Evolutionary conservation across 805 yeast species (phyloP).

Genomic region (Kodamaea sagamina): DNA sequence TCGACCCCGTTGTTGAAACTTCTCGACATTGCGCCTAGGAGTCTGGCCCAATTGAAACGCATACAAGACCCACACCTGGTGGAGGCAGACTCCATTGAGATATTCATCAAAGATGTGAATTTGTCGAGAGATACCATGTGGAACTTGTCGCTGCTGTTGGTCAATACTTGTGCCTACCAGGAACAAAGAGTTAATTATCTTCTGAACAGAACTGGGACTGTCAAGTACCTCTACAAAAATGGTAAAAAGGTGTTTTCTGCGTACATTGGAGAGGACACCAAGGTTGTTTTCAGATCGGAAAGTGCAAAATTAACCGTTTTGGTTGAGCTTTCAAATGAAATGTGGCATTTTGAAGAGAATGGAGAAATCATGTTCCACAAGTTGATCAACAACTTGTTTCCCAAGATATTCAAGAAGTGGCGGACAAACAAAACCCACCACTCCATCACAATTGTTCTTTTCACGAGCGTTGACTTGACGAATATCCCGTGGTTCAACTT

Average conservation of each 20-base stretch:
- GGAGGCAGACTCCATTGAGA: slow-evolving; percentile 81
- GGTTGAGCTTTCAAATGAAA: slow-evolving; percentile 88
- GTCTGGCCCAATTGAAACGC: slow-evolving; percentile 58
- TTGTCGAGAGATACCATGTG: slow-evolving; percentile 93
- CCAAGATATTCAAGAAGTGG: slow-evolving; percentile 87
- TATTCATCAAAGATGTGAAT: slow-evolving; percentile 76
- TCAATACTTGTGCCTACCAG: slow-evolving; percentile 63
- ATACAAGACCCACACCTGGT: slow-evolving; percentile 45
- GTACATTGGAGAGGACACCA: slow-evolving; percentile 71
- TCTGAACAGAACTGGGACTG: slow-evolving; percentile 59
- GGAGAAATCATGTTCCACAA: slow-evolving; percentile 94
- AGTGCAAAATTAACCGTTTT: slow-evolving; percentile 81
- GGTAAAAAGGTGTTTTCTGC: slow-evolving; percentile 77
- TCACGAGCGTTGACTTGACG: slow-evolving; percentile 74
- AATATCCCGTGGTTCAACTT: slow-evolving; percentile 55
- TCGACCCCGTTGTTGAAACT: slow-evolving; percentile 60
- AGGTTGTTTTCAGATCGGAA: slow-evolving; percentile 85
- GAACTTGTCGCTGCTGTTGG: slow-evolving; percentile 65
- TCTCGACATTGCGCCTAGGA: slow-evolving; percentile 67
- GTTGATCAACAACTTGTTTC: slow-evolving; percentile 87
- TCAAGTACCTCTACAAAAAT: slow-evolving; percentile 62
- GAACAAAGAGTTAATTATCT: slow-evolving; percentile 67
- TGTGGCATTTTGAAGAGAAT: slow-evolving; percentile 98
- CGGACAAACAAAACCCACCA: slow-evolving; percentile 85
- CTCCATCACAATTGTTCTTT: slow-evolving; percentile 82